Evolutionary conservation across 1,139 yeast genomes (phyloP).

Genomic region (Taiozyma sp.): DNA sequence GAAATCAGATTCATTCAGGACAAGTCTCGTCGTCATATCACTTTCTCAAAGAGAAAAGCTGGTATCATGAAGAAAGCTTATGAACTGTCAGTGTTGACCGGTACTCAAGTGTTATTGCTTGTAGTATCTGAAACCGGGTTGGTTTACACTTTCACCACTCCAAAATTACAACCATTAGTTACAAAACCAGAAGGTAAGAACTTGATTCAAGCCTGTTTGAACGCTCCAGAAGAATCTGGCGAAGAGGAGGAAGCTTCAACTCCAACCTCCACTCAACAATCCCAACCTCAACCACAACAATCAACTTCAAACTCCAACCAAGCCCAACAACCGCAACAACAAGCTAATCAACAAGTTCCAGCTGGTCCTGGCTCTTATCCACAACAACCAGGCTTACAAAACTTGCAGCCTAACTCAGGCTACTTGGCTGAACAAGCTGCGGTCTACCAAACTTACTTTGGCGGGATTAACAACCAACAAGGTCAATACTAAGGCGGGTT

Average conservation of each 20-base stretch:
- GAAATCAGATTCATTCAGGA: conserved; percentile 97
- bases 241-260: conserved; percentile 45
- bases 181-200: conserved; percentile 97
- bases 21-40: conserved; percentile 95
- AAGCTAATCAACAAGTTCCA: conserved; percentile 28
- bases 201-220: conserved; percentile 92
- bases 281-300: conserved; percentile 12
- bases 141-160: conserved; percentile 98
- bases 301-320: conserved; percentile 5
- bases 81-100: conserved; percentile 91
- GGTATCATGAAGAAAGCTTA: conserved; percentile 99
- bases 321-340: conserved; percentile 25
- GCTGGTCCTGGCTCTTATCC: conserved; percentile 19
- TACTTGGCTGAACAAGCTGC: conserved; percentile 48
- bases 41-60: conserved; percentile 95
- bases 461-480: conserved; percentile 47
- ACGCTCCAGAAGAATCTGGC: conserved; percentile 82
- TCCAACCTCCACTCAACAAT: conserved; percentile 15
- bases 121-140: conserved; percentile 97
- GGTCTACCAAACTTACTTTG: conserved; percentile 57
- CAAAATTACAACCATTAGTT: conserved; percentile 94
- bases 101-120: conserved; percentile 89
- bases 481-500: conserved; percentile 27
- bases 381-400: conserved; percentile 26
- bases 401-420: conserved; percentile 45